Base-by-base conservation (phyloP, 768 basidiomycete genomes). In the Pleurotus sapidus region DNA sequence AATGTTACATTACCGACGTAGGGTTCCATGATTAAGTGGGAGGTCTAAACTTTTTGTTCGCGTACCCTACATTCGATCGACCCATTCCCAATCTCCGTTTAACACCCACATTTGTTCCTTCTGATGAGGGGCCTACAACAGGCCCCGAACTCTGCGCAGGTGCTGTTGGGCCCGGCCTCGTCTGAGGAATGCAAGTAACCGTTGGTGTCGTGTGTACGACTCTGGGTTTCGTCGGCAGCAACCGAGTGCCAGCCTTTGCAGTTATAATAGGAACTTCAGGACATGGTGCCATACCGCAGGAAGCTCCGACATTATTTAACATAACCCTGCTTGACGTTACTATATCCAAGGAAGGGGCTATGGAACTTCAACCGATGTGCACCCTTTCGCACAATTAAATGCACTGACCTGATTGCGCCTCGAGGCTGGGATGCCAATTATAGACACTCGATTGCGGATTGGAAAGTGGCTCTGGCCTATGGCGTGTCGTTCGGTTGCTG, bases 31-130 rank as follows among this genome's bases (percentile, higher is more conserved):
- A 49, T 24, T 57, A 74, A 46, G 68, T 68, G 40, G 81, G 84
- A n/a, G 73, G 66, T 69, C 86, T 88, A 76, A 87, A 88, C 70
- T 84, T 88, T 70, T 88, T 89, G 68, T 87, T 89, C 20, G 81
- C 63, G 64, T 88, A 88, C 3, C 82, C 81, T 23, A 61, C 68
- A 5, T 67, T 68, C 3, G 68, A 67, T 61, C 81, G 73, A 15
- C 84, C 84, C 84, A 88, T 86, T 0, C 87, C 87, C 53, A 88
- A 70, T 45, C 84, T 75, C 57, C 84, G 76, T 63, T 87, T 88
- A 15, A 67, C 67, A 27, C 77, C 78, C 48, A 57, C 55, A 49
- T 12, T 23, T 42, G 49, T 23, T 24, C 45, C 46, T 46, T 49
- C 46, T 47, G 18, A 30, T 5, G 54, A 15, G 37, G 48, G 20